These are phyloP conservation scores for Aspergillus persii DNA, from an alignment of 2,329 filamentous ascomycete species.

Conservation along the genomic window DNA sequence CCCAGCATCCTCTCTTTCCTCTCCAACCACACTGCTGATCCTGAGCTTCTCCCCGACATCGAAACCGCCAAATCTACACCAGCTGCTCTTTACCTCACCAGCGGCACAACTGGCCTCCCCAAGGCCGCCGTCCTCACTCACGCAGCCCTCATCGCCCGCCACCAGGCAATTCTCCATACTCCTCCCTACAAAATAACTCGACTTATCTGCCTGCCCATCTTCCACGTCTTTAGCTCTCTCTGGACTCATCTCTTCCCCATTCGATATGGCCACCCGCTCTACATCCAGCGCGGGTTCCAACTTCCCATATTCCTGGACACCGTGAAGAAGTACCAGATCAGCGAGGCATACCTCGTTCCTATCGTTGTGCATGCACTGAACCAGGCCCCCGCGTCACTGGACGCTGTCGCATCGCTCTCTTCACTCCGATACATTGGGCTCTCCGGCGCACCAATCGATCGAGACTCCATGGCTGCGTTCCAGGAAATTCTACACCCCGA, in stretches of 20 bases:
- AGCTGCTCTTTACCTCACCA: constrained; percentile 49
- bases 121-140: constrained; percentile 58
- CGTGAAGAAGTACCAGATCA: constrained; percentile 36
- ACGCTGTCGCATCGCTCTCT: constrained; percentile 22
- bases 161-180: background rate
- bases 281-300: constrained; percentile 43
- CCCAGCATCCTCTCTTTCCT: constrained; percentile 29
- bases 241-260: constrained; percentile 42
- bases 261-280: constrained; percentile 39
- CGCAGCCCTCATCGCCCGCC: constrained; percentile 52
- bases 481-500: constrained; percentile 35
- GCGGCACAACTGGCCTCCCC: constrained; percentile 56
- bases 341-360: constrained; percentile 43
- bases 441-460: constrained; percentile 46
- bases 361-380: constrained; percentile 34
- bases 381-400: constrained; percentile 12
- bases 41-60: constrained; percentile 39
- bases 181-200: constrained; percentile 32
- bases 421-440: constrained; percentile 40
- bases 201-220: constrained; percentile 47
- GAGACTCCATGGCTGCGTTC: constrained; percentile 31
- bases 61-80: constrained; percentile 41
- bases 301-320: constrained; percentile 32
- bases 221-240: constrained; percentile 47
- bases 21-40: constrained; percentile 39